Evolutionary conservation across 306 rosid species (phyloP).

Genomic region (Vicia sativa): DNA sequence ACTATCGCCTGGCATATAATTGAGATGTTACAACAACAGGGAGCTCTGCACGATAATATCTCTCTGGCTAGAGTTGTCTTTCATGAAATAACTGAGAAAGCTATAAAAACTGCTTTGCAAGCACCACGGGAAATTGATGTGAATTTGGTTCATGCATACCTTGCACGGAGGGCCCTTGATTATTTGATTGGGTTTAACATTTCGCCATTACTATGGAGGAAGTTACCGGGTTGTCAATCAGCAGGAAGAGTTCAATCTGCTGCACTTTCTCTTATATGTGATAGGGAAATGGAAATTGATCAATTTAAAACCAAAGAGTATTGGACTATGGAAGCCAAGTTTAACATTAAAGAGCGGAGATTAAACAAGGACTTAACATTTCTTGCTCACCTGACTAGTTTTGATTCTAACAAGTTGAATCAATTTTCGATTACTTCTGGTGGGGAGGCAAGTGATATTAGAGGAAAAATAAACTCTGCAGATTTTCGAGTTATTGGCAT

Average conservation of each 20-base stretch:
- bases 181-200: conserved; percentile 95
- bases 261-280: conserved; percentile 92
- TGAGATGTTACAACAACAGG: conserved; percentile 96
- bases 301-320: conserved; percentile 76
- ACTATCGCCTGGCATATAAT: conserved; percentile 97
- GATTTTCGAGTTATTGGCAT: conserved; percentile 58
- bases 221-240: conserved; percentile 95
- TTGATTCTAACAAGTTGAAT: conserved; percentile 68
- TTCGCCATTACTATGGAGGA: conserved; percentile 96
- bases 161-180: conserved; percentile 97
- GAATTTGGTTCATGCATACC: conserved; percentile 92
- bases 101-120: conserved; percentile 77
- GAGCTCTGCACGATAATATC: conserved; percentile 65
- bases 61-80: conserved; percentile 77
- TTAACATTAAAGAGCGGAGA: conserved; percentile 45
- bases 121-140: conserved; percentile 78
- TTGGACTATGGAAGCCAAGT: conserved; percentile 66
- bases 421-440: conserved; percentile 74
- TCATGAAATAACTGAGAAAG: conserved; percentile 91
- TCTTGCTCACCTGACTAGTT: conserved; percentile 73
- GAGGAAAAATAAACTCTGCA: conserved; percentile 49
- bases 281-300: conserved; percentile 92
- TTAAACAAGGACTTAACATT: conserved; percentile 43
- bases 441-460: conserved; percentile 60
- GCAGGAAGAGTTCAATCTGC: conserved; percentile 99